These are phyloP conservation scores for Fusarium sp. DNA, from an alignment of 2,329 filamentous ascomycete species.

Conservation along the genomic window DNA sequence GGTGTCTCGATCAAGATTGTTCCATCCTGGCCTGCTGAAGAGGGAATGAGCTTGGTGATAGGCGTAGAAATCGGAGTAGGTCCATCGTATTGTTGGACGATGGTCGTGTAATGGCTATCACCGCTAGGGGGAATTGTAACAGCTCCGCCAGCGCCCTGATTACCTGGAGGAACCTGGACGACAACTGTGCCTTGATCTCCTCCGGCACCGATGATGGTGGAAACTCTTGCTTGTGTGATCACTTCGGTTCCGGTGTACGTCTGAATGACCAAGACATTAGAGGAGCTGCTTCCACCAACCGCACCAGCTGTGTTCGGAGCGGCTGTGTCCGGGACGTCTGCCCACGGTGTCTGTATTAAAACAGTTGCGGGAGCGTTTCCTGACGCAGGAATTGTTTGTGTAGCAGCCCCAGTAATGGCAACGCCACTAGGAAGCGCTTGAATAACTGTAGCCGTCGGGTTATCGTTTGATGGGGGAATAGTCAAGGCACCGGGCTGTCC, in stretches of 20 bases:
- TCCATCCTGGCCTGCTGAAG: slow-evolving; percentile 27
- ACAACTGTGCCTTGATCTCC: slow-evolving; percentile 30
- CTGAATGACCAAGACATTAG: slow-evolving; percentile 33
- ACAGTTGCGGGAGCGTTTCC: slow-evolving; percentile 36
- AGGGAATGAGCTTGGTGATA: slow-evolving; percentile 32
- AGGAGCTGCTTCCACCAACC: slow-evolving; percentile 11
- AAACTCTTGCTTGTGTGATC: slow-evolving; percentile 28
- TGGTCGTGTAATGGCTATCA: slow-evolving; percentile 32
- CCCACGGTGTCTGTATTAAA: slow-evolving; percentile 41
- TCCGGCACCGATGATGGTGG: slow-evolving; percentile 27
- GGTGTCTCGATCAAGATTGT: slow-evolving; percentile 41
- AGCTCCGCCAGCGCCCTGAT: slow-evolving; percentile 26
- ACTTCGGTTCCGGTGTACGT: slow-evolving; percentile 37
- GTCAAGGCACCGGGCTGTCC: slow-evolving; percentile 37
- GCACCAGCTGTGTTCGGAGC: slow-evolving; percentile 1
- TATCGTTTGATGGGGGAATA: slow-evolving; percentile 33
- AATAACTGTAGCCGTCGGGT: slow-evolving; percentile 35
- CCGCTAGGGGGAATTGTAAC: slow-evolving; percentile 37
- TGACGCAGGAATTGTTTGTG: slow-evolving; percentile 31
- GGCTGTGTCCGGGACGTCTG: slow-evolving; percentile 14
- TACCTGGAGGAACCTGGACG: slow-evolving; percentile 32
- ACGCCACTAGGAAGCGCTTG: slow-evolving; percentile 33
- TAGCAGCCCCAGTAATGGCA: slow-evolving; percentile 21
- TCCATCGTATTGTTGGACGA: slow-evolving; percentile 33
- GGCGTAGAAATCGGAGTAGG: slow-evolving; percentile 27